Conservation (phyloP, 495 filamentous ascomycete genomes). For the Neurospora sp. region DNA sequence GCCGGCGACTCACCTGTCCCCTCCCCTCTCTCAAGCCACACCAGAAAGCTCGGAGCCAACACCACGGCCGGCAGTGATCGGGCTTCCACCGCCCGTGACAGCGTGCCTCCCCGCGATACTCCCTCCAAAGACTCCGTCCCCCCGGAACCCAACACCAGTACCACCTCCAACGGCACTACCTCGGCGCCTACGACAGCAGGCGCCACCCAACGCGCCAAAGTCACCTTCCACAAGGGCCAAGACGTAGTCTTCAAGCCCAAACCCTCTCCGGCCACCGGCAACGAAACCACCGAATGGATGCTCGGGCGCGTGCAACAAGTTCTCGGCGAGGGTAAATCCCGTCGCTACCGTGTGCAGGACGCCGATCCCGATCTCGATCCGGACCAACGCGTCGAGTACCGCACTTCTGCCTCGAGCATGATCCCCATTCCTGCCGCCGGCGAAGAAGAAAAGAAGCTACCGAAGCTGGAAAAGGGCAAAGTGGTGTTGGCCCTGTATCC, state of each 20-base stretch:
- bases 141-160: slow-evolving; percentile 24
- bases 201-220: slow-evolving; percentile 32
- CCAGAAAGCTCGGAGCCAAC: slow-evolving; percentile 36
- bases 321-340: slow-evolving; percentile 74
- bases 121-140: slow-evolving; percentile 37
- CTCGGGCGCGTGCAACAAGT: slow-evolving; percentile 80
- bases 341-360: slow-evolving; percentile 91
- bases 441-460: slow-evolving; percentile 12
- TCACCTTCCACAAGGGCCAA: slow-evolving; percentile 54
- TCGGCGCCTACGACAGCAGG: not conserved
- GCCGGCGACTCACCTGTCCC: slow-evolving; percentile 61
- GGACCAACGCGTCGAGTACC: slow-evolving; percentile 62
- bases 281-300: slow-evolving; percentile 72
- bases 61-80: slow-evolving; percentile 41
- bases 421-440: slow-evolving; percentile 58
- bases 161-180: not conserved
- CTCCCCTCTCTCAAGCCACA: slow-evolving; percentile 41
- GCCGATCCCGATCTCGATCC: slow-evolving; percentile 71
- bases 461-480: slow-evolving; percentile 67
- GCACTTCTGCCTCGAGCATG: slow-evolving; percentile 67
- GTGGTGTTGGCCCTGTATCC: slow-evolving; percentile 77
- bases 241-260: slow-evolving; percentile 86
- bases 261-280: slow-evolving; percentile 40
- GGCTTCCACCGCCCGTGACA: slow-evolving; percentile 24
- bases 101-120: slow-evolving; percentile 37